Conservation (phyloP, 306 rosid species). For the Lupinus albus region DNA sequence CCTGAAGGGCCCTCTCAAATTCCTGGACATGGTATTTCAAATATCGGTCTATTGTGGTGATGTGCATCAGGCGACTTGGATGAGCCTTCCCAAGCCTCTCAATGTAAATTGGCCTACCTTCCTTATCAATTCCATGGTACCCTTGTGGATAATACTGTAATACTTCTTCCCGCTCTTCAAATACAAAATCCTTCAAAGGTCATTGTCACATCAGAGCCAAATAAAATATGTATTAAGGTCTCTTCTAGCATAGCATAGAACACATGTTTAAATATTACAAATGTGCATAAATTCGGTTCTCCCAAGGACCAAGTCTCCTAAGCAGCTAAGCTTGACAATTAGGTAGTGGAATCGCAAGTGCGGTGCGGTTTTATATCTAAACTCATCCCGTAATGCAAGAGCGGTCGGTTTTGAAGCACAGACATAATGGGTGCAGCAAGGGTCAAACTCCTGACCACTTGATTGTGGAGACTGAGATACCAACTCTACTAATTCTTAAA, state of each 20-base stretch:
- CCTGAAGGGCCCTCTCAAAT: slow-evolving; percentile 82
- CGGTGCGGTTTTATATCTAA: not conserved
- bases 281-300: not conserved
- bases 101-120: slow-evolving; percentile 95
- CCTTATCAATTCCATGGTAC: slow-evolving; percentile 94
- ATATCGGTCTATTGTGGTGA: slow-evolving; percentile 86
- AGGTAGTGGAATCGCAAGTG: not conserved
- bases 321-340: not conserved
- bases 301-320: slow-evolving; percentile 2
- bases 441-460: slow-evolving; percentile 5
- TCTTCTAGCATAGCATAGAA: slow-evolving; percentile 23
- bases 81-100: slow-evolving; percentile 96
- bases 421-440: slow-evolving; percentile 14
- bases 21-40: slow-evolving; percentile 93
- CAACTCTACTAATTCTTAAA: not conserved
- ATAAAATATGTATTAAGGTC: slow-evolving; percentile 12
- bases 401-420: slow-evolving; percentile 10
- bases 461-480: not conserved
- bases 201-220: slow-evolving; percentile 41
- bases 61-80: slow-evolving; percentile 82
- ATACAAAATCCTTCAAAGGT: slow-evolving; percentile 77
- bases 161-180: slow-evolving; percentile 90
- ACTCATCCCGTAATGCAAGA: not conserved
- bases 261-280: slow-evolving; percentile 17
- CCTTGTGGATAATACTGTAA: slow-evolving; percentile 96